Base-by-base conservation (phyloP, 108 stramenopile species). In the Mediolabrus comicus region DNA sequence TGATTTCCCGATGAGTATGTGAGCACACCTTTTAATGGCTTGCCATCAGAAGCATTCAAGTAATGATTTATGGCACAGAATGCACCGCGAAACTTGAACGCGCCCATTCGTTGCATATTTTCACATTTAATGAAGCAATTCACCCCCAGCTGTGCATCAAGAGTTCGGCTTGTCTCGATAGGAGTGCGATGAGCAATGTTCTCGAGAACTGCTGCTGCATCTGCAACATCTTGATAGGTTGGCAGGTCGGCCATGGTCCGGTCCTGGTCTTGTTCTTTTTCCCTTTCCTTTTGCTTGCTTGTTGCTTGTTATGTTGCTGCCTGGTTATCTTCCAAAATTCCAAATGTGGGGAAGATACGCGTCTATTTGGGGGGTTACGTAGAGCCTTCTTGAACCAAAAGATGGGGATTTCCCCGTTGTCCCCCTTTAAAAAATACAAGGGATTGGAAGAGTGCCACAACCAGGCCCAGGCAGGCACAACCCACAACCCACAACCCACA, bases 1-100 rank as follows among this genome's bases (percentile, higher is more conserved):
- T 79, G 78, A 32, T 79, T 79, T 3, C 78, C 78, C 14, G 73
- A 75, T n/a, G 78, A 79, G 49, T 79, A 79, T 4, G 73, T 79
- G 1, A 79, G 56, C 26, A 79, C 67, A 22, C 73, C 72, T 10
- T 33, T 56, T 33, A 74, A 51, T 14, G 69, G 29, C 8, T 24
- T 56, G 29, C 22, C 33, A 33, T 38, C 9, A 24, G 51, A 30
- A 32, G 19, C 30, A 26, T 66, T 53, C 61, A 71, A 54, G 38
- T 55, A 70, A 31, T 79, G 73, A 30, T 59, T 52, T 3, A 79
- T 43, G 14, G 78, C 72, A 16, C 60, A 74, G 19, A 57, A 79
- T 1, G 54, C 78, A 19, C 78, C 78, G 4, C 78, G 66, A 30
- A 79, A 74, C 24, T 79, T 79, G 72, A 79, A 79, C 0, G 78